These are phyloP conservation scores for Plasmopara halstedii DNA, from an alignment of 352 stramenopile species.

Conservation along the genomic window DNA sequence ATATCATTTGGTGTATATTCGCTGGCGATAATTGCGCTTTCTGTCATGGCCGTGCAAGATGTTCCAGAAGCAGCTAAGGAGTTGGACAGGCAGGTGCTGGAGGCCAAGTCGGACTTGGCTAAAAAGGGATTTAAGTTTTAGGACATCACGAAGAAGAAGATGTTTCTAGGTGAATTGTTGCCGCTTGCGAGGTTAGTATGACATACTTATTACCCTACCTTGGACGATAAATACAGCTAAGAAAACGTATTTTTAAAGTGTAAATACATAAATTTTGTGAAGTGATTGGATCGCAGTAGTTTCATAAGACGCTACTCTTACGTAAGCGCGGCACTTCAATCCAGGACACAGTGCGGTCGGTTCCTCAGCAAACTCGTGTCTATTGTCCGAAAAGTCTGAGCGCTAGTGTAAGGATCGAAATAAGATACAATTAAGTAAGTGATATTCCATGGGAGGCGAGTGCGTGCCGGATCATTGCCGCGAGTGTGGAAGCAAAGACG, in stretches of 20 bases:
- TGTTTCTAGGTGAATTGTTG: no score
- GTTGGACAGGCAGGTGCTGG: constrained; percentile 53
- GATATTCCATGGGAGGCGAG: constrained; percentile 42
- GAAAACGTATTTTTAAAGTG: no score
- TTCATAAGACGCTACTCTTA: no score
- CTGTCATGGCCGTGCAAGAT: constrained; percentile 63
- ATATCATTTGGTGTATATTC: constrained; percentile 71
- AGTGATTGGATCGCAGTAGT: constrained; percentile 33
- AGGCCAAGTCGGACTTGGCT: constrained; percentile 52
- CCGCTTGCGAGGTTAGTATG: no score
- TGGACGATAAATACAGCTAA: no score
- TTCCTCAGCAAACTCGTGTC: constrained; percentile 4
- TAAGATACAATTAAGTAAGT: not conserved
- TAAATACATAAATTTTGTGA: no score
- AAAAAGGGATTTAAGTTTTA: constrained; percentile 54
- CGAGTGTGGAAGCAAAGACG: constrained; percentile 63
- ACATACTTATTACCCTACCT: no score
- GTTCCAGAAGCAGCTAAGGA: constrained; percentile 62
- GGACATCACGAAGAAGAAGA: no score
- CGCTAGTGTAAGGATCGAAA: not conserved
- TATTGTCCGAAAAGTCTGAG: not conserved
- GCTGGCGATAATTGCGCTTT: constrained; percentile 52
- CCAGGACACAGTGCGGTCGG: no score
- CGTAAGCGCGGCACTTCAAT: no score
- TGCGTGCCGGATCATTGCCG: constrained; percentile 52